Evolutionary conservation across 352 stramenopile genomes (phyloP), one percentile per base, ranked within the genome.

Genomic region (Pythium volutum): DNA sequence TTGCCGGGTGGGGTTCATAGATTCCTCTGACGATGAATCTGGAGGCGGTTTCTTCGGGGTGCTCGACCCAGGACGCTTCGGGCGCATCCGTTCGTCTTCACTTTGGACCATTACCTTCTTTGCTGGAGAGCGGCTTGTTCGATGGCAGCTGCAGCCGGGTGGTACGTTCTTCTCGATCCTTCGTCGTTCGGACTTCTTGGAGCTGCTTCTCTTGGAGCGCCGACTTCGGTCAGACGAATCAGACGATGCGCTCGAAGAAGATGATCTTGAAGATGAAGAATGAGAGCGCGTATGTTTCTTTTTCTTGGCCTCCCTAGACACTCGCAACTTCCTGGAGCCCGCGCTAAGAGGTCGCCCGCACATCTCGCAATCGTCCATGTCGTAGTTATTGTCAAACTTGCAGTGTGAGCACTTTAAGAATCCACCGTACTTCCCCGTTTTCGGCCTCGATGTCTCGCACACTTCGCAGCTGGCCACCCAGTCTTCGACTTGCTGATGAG

Each of bases 371-470:
- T 86, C 67, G 7, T 86, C 76, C 63, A 81, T 69, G 26, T 88
- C 81, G 52, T 79, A 87, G 50, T 88, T 90, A 69, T 90, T 90
- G 66, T 88, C 78, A 38, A 90, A 90, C 34, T 87, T 82, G 55
- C 81, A 90, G 36, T 84, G 69, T 22, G 62, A 67, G 48, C 81
- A 90, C 47, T 81, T 84, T 42, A 88, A 66, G 52, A 80, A 33
- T 9, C 66, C 72, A 0, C 77, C 80, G 25, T 74, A 71, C 10
- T 74, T 66, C 6, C 77, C 77, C 16, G 66, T 73, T 22, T 68
- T 75, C 0, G 80, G 77, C 46, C 85, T 89, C 0, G 74, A 87
- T 0, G 77, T 88, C 50, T 89, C 80, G 41, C 80, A 89, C 18
- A 89, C 79, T 58, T 89, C 80, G 57, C 77, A 89, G 29, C 85